Evolutionary conservation across 768 basidiomycete species (phyloP), one percentile per base, ranked within the genome.

Genomic region (Rhodosporidiobolus sp.): DNA sequence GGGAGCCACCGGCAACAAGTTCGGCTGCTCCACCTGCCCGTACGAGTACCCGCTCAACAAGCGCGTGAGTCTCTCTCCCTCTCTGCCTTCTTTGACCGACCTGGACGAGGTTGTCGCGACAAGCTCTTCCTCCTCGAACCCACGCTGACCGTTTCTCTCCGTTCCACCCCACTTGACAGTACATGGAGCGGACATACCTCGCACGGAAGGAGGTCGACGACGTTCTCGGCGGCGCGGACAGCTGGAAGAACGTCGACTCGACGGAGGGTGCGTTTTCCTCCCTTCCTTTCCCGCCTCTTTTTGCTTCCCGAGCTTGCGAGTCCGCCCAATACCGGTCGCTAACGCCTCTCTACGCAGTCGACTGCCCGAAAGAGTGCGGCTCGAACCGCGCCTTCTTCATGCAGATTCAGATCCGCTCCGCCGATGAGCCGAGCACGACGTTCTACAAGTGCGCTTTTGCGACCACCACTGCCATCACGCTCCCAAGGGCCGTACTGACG

Each of bases 121-220:
- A n/a, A n/a, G n/a, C n/a, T 45, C 72, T 35, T 24, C 24, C 55
- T 43, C 75, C 72, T 32, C 75, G 79, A 32, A 65, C 55, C 49
- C n/a, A n/a, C n/a, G n/a, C n/a, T 49, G 7, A 11, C 52, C 46
- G 11, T 5, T 9, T 14, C 35, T 53, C 19, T 43, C 61, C 5
- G 38, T 58, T 38, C 0, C 43, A n/a, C n/a, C n/a, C n/a, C n/a
- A n/a, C n/a, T n/a, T n/a, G 10, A 88, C 93, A 93, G 30, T 91
- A 93, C 66, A 45, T 70, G n/a, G 76, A 96, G 91, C 94, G 96
- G 87, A 96, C 94, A 12, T 91, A 92, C 63, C 84, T 96, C 62
- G 88, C 88, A 76, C 86, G 91, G n/a, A 98, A 98, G 78, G 86
- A 89, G 76, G 89, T 93, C 20, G 96, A 99, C 80, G 96, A 98